A percentile compares a stretch with the other conserved stretches of the same genome.
Evolutionary conservation across 1,284 basidiomycete species (phyloP).

Genomic region (Trametes hirsuta): DNA sequence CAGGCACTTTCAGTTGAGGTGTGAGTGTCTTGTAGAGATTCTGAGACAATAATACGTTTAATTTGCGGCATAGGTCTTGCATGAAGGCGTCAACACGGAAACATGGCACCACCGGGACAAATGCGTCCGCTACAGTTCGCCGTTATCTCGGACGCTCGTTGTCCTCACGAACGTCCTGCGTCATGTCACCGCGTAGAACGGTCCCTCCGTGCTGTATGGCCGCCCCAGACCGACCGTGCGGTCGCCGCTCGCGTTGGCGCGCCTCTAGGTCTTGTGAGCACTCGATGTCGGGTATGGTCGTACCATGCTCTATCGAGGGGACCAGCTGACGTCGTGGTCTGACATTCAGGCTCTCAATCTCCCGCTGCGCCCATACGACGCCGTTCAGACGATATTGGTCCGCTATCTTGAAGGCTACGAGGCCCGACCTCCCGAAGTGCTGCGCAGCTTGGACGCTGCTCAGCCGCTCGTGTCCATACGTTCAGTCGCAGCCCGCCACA

Average conservation of each 20-base stretch:
- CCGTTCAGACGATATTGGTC: background rate
- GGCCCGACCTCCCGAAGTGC: no score
- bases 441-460: no score
- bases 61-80: no score
- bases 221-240: background rate
- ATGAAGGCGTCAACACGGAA: background rate
- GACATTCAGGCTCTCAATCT: background rate
- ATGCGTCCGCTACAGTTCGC: background rate
- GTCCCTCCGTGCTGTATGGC: background rate
- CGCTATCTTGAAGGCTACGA: background rate
- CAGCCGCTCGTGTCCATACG: no score
- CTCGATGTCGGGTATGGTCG: background rate
- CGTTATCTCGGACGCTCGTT: constrained; percentile 8
- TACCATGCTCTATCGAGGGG: background rate
- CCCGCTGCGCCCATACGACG: background rate
- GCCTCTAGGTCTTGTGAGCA: constrained; percentile 1
- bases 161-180: background rate
- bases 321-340: constrained; percentile 5
- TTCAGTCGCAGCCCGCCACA: no score
- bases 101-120: background rate
- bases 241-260: background rate
- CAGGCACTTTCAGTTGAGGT: no score
- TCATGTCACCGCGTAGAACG: background rate
- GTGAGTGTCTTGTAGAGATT: no score
- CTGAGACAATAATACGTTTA: no score